A percentile compares a stretch with the other conserved stretches of the same genome.
Evolutionary conservation across 164 flowering plant genomes (phyloP).

Genomic region (Paratinospora sagittata): DNA sequence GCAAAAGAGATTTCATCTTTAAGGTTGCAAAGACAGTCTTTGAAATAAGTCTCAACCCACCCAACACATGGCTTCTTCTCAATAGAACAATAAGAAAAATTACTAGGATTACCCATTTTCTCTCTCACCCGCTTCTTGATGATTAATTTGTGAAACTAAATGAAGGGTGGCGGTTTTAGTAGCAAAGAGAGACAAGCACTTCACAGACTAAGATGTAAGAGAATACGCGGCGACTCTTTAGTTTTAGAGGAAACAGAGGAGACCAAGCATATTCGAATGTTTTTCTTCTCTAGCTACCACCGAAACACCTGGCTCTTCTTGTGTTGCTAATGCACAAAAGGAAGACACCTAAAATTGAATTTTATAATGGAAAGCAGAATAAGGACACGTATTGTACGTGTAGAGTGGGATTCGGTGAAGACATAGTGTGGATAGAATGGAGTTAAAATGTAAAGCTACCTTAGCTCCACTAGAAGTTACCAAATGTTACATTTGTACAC

Average conservation of each 20-base stretch:
- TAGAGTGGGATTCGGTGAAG: too few species aligned
- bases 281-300: too few species aligned
- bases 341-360: too few species aligned
- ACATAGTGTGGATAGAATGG: too few species aligned
- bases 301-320: too few species aligned
- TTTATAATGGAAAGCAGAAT: too few species aligned
- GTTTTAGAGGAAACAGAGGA: not conserved
- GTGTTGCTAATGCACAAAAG: too few species aligned
- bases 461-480: too few species aligned
- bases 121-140: slow-evolving; percentile 2
- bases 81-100: slow-evolving; percentile 35
- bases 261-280: not conserved
- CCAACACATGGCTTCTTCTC: slow-evolving; percentile 56
- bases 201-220: not conserved
- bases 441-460: too few species aligned
- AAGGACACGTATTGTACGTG: too few species aligned
- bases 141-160: too few species aligned
- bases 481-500: too few species aligned
- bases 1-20: slow-evolving; percentile 60
- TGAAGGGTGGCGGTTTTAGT: slow-evolving; percentile 6
- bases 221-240: not conserved
- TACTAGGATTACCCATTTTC: slow-evolving; percentile 3
- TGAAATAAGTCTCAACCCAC: slow-evolving; percentile 63
- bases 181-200: not conserved
- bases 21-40: slow-evolving; percentile 71